Base-by-base conservation (phyloP, 2,329 filamentous ascomycete species). In the Pseudogymnoascus sp. region DNA sequence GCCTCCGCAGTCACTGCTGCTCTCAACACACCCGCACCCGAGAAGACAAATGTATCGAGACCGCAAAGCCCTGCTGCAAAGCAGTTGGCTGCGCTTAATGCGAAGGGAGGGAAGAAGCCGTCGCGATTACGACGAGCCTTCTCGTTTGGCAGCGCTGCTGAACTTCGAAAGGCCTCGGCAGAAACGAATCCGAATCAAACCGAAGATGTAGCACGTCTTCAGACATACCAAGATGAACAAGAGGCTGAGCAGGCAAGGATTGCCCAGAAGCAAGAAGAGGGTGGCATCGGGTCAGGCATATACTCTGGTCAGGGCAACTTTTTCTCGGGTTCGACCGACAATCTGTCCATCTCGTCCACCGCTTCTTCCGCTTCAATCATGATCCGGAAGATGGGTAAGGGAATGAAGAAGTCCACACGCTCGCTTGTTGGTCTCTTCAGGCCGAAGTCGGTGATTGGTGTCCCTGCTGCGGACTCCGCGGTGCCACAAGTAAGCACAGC, bases 381-480 rank as follows among this genome's bases (percentile, higher is more conserved):
- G 91, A 89, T 99, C 68, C 87, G 95, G 61, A 99, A 99, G 79
- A 99, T 99, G 95, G 95, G 95, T 63, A 91, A 92, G 68, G 93
- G 93, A n/a, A 89, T 98, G 86, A 98, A 96, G 83, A 96, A 95
- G 77, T 89, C 91, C 61, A 89, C 89, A 16, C 85, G 93, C 59
- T 97, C 93, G 24, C 84, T 99, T 62, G 96, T 96, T 68, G 95
- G 95, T 26, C 81, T 99, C 6, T 99, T 99, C 79, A 84, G 95
- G 66, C 93, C 95, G 0, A 99, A 98, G 75, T 98, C 93, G 1
- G 82, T 96, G 14, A 84, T 93, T 70, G 93, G 91, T 33, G 86
- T 89, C 19, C 85, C 90, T 16, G 82, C 86, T 33, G 85, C 88
- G 3, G 92, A 96, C 69, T 79, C 82, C 5, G 81, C 84, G 28